Evolutionary conservation across 2,329 filamentous ascomycete genomes (phyloP), one percentile per base, ranked within the genome.

Genomic region (Colletotrichum ledebouriae): DNA sequence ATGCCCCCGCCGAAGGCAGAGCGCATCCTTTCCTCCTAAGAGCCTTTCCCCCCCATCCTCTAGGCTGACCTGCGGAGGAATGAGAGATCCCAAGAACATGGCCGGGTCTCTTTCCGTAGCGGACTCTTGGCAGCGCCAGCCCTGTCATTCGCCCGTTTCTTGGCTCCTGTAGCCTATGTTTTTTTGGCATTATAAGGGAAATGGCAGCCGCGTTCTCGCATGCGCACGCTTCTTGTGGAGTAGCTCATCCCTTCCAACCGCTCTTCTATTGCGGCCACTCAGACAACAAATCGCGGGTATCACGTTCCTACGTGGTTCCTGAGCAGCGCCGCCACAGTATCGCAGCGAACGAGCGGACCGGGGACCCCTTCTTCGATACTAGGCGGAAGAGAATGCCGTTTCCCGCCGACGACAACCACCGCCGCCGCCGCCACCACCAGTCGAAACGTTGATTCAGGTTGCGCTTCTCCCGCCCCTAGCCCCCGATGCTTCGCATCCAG

Each of bases 171-270:
- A 39, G 49, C 49, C 46, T 39, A 59, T 47, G 53, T 20, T 52
- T 57, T 56, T 29, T 22, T 64, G 59, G 17, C 39, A 42, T 65
- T 68, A 68, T 68, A 68, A 68, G 61, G 65, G 61, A 68, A 65
- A 65, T 39, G 47, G 47, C 55, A 65, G 47, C 65, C 65, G 55
- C 64, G 52, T 50, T 41, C 53, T 64, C 37, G 41, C 39, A 55
- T 59, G 33, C 41, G 62, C 29, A 29, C 29, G 29, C 34, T 47
- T n/a, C 20, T 56, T 39, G 53, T 50, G 49, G 22, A n/a, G 17
- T 63, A 37, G 33, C 17, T 44, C 37, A 47, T 50, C 53, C 34
- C 10, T 52, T 49, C 49, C 52, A 44, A 47, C 39, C 29, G 15
- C 22, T 44, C 25, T 33, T 25, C 33, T 37, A 25, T 25, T 13